These are phyloP conservation scores for Rhodotorula mucilaginosa DNA, from an alignment of 1,284 basidiomycete genomes.

Conservation along the genomic window DNA sequence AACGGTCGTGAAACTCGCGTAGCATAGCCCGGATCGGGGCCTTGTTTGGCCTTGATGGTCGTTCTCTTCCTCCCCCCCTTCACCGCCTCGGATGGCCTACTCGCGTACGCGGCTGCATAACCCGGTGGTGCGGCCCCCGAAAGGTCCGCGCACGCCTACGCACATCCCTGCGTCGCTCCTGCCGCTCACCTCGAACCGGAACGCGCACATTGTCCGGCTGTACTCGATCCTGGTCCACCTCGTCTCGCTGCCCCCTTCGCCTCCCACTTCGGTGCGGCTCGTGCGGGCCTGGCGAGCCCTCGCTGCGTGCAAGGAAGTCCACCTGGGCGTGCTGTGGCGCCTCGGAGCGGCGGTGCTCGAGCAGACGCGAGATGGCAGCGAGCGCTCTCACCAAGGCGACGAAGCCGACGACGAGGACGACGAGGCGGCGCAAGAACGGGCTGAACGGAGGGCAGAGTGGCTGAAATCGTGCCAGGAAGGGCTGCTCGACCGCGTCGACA, in stretches of 20 bases:
- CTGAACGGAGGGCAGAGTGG: constrained; percentile 29
- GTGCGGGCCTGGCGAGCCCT: constrained; percentile 32
- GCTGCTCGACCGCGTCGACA: constrained; percentile 25
- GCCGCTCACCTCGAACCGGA: constrained; percentile 15
- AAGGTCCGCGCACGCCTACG: constrained; percentile 6
- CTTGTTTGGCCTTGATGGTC: not conserved
- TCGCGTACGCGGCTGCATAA: constrained; percentile 16
- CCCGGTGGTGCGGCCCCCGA: constrained; percentile 11
- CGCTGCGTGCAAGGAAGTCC: constrained; percentile 32
- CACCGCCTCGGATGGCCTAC: constrained; percentile 4
- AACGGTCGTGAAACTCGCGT: too few relatives aligned
- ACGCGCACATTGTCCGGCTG: constrained; percentile 31
- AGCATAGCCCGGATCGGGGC: too few relatives aligned
- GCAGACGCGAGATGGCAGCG: not conserved
- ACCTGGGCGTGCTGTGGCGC: constrained; percentile 25
- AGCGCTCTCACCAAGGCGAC: not conserved
- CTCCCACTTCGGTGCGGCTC: constrained; percentile 11
- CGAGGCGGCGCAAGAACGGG: constrained; percentile 8
- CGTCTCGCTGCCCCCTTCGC: constrained; percentile 26
- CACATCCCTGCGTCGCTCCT: constrained; percentile 11
- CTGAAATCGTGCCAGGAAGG: constrained; percentile 31
- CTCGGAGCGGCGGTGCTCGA: constrained; percentile 29
- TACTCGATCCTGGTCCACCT: constrained; percentile 34
- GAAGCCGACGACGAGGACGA: constrained; percentile 16
- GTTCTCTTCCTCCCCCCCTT: not conserved